A percentile compares a stretch with the other conserved stretches of the same genome.
Evolutionary conservation across 495 filamentous ascomycete species (phyloP).

Genomic region (Aspergillus saccharolyticus): DNA sequence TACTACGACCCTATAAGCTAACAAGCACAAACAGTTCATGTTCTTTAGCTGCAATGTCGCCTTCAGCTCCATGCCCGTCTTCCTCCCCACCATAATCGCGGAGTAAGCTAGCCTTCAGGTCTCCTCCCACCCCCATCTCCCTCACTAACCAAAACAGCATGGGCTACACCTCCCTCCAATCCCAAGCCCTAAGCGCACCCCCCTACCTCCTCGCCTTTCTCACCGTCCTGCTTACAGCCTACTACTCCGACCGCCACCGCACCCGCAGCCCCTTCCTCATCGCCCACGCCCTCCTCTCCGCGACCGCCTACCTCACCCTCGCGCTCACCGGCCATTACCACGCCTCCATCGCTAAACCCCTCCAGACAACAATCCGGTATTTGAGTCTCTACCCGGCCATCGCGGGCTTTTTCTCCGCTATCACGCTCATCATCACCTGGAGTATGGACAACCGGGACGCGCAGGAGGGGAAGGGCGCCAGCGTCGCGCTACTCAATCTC

Average conservation of each 20-base stretch:
- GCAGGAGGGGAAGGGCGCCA: slow-evolving; percentile 52
- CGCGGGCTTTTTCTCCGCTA: slow-evolving; percentile 56
- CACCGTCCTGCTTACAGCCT: slow-evolving; percentile 44
- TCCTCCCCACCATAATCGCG: slow-evolving; percentile 54
- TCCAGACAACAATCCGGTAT: slow-evolving; percentile 46
- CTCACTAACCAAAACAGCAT: slow-evolving; percentile 29
- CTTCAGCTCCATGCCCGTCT: slow-evolving; percentile 55
- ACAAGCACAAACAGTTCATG: slow-evolving; percentile 35
- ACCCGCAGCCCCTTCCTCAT: slow-evolving; percentile 48
- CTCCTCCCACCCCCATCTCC: background rate
- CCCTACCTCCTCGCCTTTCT: slow-evolving; percentile 53
- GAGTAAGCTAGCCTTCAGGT: slow-evolving; percentile 28
- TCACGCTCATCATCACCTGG: slow-evolving; percentile 62
- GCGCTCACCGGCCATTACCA: slow-evolving; percentile 39
- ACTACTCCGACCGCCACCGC: slow-evolving; percentile 45
- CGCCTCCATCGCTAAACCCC: slow-evolving; percentile 19
- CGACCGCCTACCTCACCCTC: slow-evolving; percentile 56
- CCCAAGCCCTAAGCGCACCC: slow-evolving; percentile 54
- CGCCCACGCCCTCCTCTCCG: slow-evolving; percentile 50
- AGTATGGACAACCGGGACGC: slow-evolving; percentile 57
- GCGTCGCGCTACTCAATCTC: slow-evolving; percentile 53
- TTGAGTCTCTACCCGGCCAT: slow-evolving; percentile 53
- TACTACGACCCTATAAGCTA: background rate
- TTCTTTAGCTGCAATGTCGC: slow-evolving; percentile 57
- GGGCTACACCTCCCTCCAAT: slow-evolving; percentile 41